Base-by-base conservation (phyloP, 179 eudicot species). In the Drosera spatulata region DNA sequence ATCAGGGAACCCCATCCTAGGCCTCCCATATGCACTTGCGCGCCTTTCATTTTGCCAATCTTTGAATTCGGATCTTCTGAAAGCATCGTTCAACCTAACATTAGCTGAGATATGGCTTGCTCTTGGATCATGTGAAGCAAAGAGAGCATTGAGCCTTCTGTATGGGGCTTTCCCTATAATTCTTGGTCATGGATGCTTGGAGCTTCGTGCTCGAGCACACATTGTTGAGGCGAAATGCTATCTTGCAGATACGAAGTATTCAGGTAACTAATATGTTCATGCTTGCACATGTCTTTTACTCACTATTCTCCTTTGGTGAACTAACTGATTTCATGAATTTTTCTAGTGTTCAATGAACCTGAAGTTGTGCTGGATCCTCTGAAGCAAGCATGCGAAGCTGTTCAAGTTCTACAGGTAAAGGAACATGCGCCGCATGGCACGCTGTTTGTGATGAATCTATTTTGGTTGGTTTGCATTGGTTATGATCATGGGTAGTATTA, bases 181-280 rank as follows among this genome's bases (percentile, higher is more conserved):
- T 72, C 88, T 89, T 70, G 97, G 99, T 61, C 94, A 86, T 71
- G 97, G 99, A 50, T 94, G 99, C 55, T 75, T 93, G 75, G 97
- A 93, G 82, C 94, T 93, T 56, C 75, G 91, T 63, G 84, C 86
- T 71, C 86, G 99, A 54, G 99, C 97, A 55, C 77, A 70, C 65
- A 89, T 93, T 55, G 75, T 80, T 39, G 97, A 89, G 79, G 93
- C 94, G 15, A 93, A 86, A 77, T 93, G 97, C 74, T 79, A 81
- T 76, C 75, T 93, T 49, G 80, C 95, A 50, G 95, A 86, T 64
- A 72, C 86, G 44, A 69, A 59, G 66, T 82, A 81, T 67, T 81
- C 91, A 74, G 96, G 98, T 91, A 56, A 7, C 10, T 53, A 6
- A 53, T 53, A 3, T 14, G 4, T 10, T 39, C 39, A 38, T 38